Base-by-base conservation (phyloP, 2,329 filamentous ascomycete species). In the Sporothrix euskadiensis region DNA sequence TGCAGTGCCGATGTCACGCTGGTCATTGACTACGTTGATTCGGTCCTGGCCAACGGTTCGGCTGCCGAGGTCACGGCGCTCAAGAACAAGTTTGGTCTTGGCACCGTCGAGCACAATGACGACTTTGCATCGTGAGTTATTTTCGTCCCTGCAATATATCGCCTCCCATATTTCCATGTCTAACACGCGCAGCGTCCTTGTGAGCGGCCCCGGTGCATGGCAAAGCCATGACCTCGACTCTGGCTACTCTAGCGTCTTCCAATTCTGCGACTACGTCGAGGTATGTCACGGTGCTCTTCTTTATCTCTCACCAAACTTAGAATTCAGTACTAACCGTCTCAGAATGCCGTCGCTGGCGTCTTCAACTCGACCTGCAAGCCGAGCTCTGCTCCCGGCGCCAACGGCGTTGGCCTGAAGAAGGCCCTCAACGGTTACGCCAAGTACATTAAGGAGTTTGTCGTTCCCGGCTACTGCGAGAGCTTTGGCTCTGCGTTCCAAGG, bases 191-290 rank as follows among this genome's bases (percentile, higher is more conserved):
- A 84, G 83, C 70, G 85, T 84, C 0, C 80, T 90, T 39, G 82
- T 86, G 77, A 85, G 85, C 66, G 88, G 87, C 0, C 88, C 88
- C 0, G 89, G 85, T 83, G 78, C 84, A 7, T 90, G 88, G 87
- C 88, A 90, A 78, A 80, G 79, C 4, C 86, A 87, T 73, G 82
- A 83, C 76, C 86, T 88, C 77, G 83, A 83, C 76, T 81, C 81
- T 4, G 80, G 81, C 22, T 84, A 71, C 82, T 83, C 84, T 74
- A 76, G 84, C 76, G 87, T 88, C 78, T 87, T 75, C 78, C 77
- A 83, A 74, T 87, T 85, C 78, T 86, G 85, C 76, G 84, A 86
- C 79, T 84, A 83, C 63, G 77, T 87, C 41, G 85, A 85, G 35
- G 59, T 65, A 22, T n/a, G 59, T 65, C 7, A 32, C 56, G 2